Conservation (phyloP, 208 protist genomes). For the Leishmania tropica region DNA sequence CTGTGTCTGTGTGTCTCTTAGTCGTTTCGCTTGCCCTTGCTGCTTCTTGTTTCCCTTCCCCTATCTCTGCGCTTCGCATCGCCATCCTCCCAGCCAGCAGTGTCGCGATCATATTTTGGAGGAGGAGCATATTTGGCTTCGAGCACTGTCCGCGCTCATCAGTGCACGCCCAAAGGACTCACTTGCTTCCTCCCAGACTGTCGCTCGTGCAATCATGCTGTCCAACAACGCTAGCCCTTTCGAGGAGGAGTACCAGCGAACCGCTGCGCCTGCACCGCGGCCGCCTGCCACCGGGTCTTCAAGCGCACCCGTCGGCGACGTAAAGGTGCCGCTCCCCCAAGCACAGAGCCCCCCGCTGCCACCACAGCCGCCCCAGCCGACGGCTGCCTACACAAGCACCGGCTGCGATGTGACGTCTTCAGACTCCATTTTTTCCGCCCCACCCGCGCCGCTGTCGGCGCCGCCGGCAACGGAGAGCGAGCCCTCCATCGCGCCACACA, state of each 20-base stretch:
- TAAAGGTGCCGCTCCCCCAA: slow-evolving; percentile 2
- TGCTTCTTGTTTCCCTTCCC: background rate
- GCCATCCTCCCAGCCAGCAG: background rate
- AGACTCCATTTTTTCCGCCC: background rate
- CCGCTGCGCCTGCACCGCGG: background rate
- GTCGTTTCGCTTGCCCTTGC: background rate
- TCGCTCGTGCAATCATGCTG: slow-evolving; percentile 17
- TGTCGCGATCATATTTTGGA: background rate
- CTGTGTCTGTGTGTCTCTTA: background rate
- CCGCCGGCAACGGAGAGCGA: slow-evolving; percentile 7
- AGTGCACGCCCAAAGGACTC: background rate
- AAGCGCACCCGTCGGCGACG: background rate
- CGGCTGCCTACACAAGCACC: background rate
- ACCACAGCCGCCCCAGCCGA: background rate
- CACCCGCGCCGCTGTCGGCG: slow-evolving; percentile 1
- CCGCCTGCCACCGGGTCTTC: background rate
- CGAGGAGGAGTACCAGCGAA: slow-evolving; percentile 33
- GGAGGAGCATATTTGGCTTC: background rate
- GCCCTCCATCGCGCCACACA: slow-evolving; percentile 8
- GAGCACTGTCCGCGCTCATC: background rate
- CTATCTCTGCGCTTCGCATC: background rate
- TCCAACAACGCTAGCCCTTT: slow-evolving; percentile 22
- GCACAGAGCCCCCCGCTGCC: background rate
- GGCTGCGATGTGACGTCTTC: background rate
- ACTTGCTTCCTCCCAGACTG: background rate